These are phyloP conservation scores for Tetrahymena elliotti DNA, from an alignment of 73 alveolate species.

Conservation along the genomic window DNA sequence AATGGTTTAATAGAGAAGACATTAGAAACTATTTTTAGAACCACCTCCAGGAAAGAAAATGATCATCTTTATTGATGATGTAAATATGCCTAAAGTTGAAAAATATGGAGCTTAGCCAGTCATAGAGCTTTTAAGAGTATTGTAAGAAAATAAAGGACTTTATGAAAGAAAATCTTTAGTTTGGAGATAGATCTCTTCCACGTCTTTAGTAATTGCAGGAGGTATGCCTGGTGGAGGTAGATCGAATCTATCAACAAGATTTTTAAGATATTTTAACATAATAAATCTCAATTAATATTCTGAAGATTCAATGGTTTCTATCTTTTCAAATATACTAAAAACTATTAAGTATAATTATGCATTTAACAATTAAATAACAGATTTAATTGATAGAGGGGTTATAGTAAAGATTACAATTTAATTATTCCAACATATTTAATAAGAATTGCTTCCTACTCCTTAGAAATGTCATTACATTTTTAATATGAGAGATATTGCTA, in stretches of 20 bases:
- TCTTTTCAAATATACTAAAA: constrained; percentile 75
- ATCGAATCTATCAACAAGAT: constrained; percentile 79
- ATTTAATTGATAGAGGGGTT: constrained; percentile 14
- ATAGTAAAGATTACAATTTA: constrained; percentile 32
- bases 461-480: constrained; percentile 86
- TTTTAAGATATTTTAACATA: constrained; percentile 82
- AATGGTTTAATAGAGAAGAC: constrained; percentile 52
- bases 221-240: constrained; percentile 97
- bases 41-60: constrained; percentile 68
- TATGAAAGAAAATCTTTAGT: constrained; percentile 83
- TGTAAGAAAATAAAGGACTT: constrained; percentile 84
- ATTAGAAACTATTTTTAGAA: constrained; percentile 72
- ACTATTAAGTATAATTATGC: constrained; percentile 62
- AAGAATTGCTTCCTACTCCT: constrained; percentile 76
- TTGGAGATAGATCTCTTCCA: constrained; percentile 74
- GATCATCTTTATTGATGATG: constrained; percentile 90
- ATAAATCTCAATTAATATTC: constrained; percentile 81
- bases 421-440: constrained; percentile 9
- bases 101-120: constrained; percentile 97
- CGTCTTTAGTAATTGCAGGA: constrained; percentile 80
- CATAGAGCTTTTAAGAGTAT: constrained; percentile 86
- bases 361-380: constrained; percentile 56
- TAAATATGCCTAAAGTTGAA: constrained; percentile 94
- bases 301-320: constrained; percentile 78
- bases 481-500: constrained; percentile 87